These are phyloP conservation scores for Clarireedia paspali DNA, from an alignment of 2,329 filamentous ascomycete genomes.

Conservation along the genomic window DNA sequence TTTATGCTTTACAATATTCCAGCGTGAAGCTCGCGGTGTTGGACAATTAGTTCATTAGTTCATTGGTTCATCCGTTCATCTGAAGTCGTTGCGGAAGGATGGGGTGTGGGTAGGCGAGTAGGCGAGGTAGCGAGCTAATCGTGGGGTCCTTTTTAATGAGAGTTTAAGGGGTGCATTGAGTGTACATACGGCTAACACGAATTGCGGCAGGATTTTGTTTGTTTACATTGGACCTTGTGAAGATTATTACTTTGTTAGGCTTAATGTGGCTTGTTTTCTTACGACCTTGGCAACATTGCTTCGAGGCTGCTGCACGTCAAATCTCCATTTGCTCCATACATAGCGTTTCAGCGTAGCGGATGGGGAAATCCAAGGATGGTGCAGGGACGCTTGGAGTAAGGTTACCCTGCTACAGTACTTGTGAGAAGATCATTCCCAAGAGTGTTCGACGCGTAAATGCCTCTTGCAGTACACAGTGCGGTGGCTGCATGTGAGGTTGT, in stretches of 20 bases:
- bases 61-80: neutral
- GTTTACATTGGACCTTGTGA: neutral
- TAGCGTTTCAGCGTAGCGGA: neutral
- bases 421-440: no score
- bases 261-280: neutral
- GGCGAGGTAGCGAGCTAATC: no score
- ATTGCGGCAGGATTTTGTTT: neutral
- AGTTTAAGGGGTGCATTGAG: neutral
- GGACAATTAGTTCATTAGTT: no score
- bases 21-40: no score
- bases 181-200: neutral
- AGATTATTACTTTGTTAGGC: neutral
- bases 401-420: no score
- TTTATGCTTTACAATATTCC: neutral
- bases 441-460: no score
- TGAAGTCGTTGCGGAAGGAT: neutral
- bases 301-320: neutral
- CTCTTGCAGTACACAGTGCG: no score
- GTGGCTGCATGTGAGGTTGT: no score
- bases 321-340: neutral
- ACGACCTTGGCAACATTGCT: no score
- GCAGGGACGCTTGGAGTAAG: no score
- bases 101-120: no score
- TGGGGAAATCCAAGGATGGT: neutral
- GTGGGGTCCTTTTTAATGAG: no score